phyloP scores from a whole-genome alignment of 345 rosid species.

The Punica granatum region DNA sequence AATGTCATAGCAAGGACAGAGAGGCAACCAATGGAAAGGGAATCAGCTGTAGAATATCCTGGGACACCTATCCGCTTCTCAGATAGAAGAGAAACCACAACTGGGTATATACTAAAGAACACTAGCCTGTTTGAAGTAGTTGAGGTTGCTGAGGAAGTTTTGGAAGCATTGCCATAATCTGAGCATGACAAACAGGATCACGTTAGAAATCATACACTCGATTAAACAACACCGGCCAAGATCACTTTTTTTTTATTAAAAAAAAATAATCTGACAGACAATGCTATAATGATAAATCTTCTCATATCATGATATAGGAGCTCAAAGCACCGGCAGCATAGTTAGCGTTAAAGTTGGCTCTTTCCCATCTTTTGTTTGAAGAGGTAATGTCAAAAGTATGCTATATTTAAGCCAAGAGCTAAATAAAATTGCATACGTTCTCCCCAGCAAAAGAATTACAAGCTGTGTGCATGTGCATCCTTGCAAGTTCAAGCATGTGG shows the following conservation, averaged over 20 bases:
- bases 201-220: not conserved
- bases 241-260: too few species aligned
- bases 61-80: not conserved
- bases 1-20: slow-evolving; percentile 15
- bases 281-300: not conserved
- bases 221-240: not conserved
- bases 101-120: slow-evolving; percentile 8
- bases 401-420: not conserved
- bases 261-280: too few species aligned
- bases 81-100: slow-evolving; percentile 4
- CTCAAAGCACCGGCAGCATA: not conserved
- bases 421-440: not conserved
- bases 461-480: not conserved
- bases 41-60: not conserved
- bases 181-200: slow-evolving; percentile 4
- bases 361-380: not conserved
- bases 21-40: not conserved
- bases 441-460: not conserved
- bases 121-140: slow-evolving; percentile 82
- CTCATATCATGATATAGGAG: not conserved
- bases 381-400: not conserved
- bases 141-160: slow-evolving; percentile 88
- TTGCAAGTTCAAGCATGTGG: too few species aligned
- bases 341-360: not conserved
- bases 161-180: slow-evolving; percentile 85